Conservation (phyloP, 345 rosid species). For the Pseudoturritis turrita region DNA sequence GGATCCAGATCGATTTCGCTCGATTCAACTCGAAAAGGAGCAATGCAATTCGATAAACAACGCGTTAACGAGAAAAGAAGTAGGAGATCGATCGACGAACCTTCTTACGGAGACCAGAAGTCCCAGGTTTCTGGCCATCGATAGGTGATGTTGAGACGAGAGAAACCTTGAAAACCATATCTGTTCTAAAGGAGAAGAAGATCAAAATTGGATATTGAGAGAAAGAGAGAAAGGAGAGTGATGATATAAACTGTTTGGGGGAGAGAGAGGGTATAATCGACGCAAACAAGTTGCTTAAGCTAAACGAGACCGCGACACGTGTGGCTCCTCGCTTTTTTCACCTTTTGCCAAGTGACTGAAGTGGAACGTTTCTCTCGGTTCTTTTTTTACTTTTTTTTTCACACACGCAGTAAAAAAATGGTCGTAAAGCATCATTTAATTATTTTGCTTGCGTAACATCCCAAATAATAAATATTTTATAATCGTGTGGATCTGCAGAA, state of each 20-base stretch:
- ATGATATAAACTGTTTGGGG: neutral
- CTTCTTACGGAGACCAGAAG: conserved; percentile 99
- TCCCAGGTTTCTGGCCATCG: conserved; percentile 98
- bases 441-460: neutral
- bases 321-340: neutral
- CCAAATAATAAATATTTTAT: neutral
- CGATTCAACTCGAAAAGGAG: too few relatives aligned
- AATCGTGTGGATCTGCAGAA: neutral
- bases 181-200: neutral
- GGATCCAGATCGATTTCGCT: conserved; percentile 6
- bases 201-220: neutral
- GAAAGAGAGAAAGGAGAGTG: conserved; percentile 9
- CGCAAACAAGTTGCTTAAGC: conserved; percentile 20
- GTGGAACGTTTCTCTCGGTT: conserved; percentile 24
- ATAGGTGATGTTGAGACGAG: conserved; percentile 56
- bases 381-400: neutral
- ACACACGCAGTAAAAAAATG: neutral
- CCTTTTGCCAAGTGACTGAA: conserved; percentile 7
- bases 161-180: conserved; percentile 68
- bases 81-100: conserved; percentile 34
- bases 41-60: too few relatives aligned
- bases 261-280: neutral
- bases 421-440: neutral
- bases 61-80: too few relatives aligned
- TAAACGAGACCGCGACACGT: conserved; percentile 25